Evolutionary conservation across 257 asterid species (phyloP).

Genomic region (Mentha longifolia): DNA sequence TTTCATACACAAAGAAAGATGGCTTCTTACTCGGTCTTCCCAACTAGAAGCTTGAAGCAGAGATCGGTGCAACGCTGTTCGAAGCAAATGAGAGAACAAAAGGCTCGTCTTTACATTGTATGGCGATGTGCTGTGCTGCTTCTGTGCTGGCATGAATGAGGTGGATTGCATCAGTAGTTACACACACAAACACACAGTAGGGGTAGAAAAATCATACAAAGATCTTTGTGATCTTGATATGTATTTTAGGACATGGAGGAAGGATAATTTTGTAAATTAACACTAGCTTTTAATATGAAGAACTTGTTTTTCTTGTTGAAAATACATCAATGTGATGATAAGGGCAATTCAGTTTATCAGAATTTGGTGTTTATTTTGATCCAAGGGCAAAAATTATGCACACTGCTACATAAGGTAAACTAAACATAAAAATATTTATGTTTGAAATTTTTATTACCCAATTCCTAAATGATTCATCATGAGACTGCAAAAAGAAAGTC

Average conservation of each 20-base stretch:
- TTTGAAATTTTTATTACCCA: background rate
- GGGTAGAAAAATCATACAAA: slow-evolving; percentile 3
- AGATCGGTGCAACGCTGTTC: slow-evolving; percentile 58
- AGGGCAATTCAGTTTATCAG: background rate
- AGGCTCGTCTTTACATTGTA: slow-evolving; percentile 77
- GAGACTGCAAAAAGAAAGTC: background rate
- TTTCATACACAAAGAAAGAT: slow-evolving; percentile 19
- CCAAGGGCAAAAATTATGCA: no score
- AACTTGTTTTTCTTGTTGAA: slow-evolving; percentile 11
- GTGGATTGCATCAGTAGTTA: slow-evolving; percentile 13
- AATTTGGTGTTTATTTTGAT: no score
- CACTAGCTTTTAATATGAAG: background rate
- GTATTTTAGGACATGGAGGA: slow-evolving; percentile 11
- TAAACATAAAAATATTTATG: background rate
- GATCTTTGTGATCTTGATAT: slow-evolving; percentile 20
- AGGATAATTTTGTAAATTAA: slow-evolving; percentile 22
- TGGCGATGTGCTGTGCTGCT: slow-evolving; percentile 87
- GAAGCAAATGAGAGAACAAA: slow-evolving; percentile 72
- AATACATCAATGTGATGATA: slow-evolving; percentile 21
- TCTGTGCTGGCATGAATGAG: slow-evolving; percentile 55
- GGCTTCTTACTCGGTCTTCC: slow-evolving; percentile 48
- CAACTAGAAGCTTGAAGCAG: slow-evolving; percentile 52
- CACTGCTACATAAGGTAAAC: background rate
- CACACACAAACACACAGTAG: slow-evolving; percentile 27
- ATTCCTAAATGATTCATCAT: background rate